Evolutionary conservation across 768 basidiomycete genomes (phyloP).

Genomic region (Kwoniella dejecticola): DNA sequence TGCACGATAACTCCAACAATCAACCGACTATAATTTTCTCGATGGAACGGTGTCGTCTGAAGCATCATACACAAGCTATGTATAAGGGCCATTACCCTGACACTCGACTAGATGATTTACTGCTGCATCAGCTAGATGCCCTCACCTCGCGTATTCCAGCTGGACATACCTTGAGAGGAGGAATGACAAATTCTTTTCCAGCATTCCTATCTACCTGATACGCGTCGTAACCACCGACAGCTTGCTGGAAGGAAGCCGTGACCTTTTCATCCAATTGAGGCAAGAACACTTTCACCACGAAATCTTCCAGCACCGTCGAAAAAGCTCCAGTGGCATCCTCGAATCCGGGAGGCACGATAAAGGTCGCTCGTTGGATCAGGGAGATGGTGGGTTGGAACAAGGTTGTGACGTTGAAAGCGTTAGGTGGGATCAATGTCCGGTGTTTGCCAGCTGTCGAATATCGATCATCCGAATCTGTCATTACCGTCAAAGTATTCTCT

Average conservation of each 20-base stretch:
- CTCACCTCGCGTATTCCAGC: background rate
- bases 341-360: constrained; percentile 55
- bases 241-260: constrained; percentile 78
- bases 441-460: constrained; percentile 74
- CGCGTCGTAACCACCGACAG: constrained; percentile 80
- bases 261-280: constrained; percentile 96
- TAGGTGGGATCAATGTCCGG: constrained; percentile 78
- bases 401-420: constrained; percentile 90
- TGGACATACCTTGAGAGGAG: constrained; percentile 71
- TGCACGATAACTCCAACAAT: constrained; percentile 93
- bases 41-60: constrained; percentile 85
- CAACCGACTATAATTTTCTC: constrained; percentile 89
- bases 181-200: constrained; percentile 67
- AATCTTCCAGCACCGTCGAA: constrained; percentile 80
- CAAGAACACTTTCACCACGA: constrained; percentile 86
- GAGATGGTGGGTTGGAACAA: constrained; percentile 91
- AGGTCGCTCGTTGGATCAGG: constrained; percentile 62
- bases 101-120: constrained; percentile 66
- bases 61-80: constrained; percentile 92
- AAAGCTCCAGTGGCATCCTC: constrained; percentile 61
- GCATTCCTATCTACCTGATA: constrained; percentile 78
- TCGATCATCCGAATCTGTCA: constrained; percentile 68
- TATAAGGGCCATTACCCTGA: constrained; percentile 81
- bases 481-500: constrained; percentile 59
- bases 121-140: background rate